Conservation (phyloP, 192 early-diverging fungal genomes). For the Geranomyces michiganensis region DNA sequence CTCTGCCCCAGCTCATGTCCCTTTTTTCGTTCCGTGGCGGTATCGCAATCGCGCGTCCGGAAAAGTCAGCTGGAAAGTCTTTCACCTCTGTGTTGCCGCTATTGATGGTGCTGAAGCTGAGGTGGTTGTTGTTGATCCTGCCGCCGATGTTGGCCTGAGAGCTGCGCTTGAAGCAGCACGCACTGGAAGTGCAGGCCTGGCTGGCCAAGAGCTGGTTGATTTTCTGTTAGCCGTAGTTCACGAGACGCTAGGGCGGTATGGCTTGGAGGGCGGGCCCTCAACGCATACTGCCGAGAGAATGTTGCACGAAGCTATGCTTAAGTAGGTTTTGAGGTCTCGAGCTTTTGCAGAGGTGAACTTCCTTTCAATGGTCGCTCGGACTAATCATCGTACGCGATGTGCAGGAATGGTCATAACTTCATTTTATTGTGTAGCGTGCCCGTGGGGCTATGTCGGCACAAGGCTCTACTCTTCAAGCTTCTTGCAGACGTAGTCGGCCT, state of each 20-base stretch:
- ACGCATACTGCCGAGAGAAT: slow-evolving; percentile 42
- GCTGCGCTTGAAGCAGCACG: slow-evolving; percentile 34
- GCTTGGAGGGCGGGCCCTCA: slow-evolving; percentile 50
- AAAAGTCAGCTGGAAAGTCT: slow-evolving; percentile 53
- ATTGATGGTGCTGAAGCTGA: slow-evolving; percentile 47
- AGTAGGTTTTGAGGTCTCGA: slow-evolving; percentile 22
- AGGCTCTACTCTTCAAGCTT: slow-evolving; percentile 57
- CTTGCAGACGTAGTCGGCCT: slow-evolving; percentile 49
- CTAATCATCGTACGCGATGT: no score
- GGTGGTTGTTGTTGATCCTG: slow-evolving; percentile 49
- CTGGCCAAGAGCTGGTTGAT: slow-evolving; percentile 36
- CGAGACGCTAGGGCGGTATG: slow-evolving; percentile 48
- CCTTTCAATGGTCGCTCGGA: not conserved
- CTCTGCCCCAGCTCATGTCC: slow-evolving; percentile 6
- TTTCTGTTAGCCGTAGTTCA: slow-evolving; percentile 44
- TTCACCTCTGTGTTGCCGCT: slow-evolving; percentile 45
- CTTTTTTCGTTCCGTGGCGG: slow-evolving; percentile 56
- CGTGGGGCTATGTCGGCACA: slow-evolving; percentile 56
- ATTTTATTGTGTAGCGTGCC: slow-evolving; percentile 48
- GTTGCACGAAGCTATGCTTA: slow-evolving; percentile 44
- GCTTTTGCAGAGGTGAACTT: not conserved
- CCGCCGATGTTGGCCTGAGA: slow-evolving; percentile 33
- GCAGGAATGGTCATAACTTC: slow-evolving; percentile 55
- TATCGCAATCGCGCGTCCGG: slow-evolving; percentile 47
- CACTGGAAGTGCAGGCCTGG: not conserved